These are phyloP conservation scores for Colletotrichum zoysiae DNA, from an alignment of 2,329 filamentous ascomycete genomes.

Conservation along the genomic window DNA sequence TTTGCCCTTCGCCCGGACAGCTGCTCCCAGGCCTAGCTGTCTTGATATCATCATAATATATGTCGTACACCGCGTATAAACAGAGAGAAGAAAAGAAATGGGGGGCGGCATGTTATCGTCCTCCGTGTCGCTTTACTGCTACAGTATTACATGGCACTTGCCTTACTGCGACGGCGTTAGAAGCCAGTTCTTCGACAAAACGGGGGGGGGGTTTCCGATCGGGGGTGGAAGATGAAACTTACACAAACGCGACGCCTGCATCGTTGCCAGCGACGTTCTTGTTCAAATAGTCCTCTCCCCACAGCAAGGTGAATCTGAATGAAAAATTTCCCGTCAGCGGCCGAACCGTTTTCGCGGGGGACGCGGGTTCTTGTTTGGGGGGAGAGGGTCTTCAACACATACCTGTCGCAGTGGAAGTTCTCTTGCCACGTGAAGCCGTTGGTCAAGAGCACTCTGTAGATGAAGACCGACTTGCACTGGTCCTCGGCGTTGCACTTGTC, in stretches of 20 bases:
- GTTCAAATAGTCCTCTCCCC: conserved; percentile 5
- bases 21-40: too few relatives aligned
- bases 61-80: too few relatives aligned
- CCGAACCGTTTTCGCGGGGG: too few relatives aligned
- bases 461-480: conserved; percentile 18
- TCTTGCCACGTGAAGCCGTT: background rate
- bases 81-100: too few relatives aligned
- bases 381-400: background rate
- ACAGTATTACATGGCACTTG: background rate
- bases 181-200: background rate
- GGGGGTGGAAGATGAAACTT: background rate
- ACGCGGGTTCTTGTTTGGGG: background rate
- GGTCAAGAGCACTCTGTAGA: conserved; percentile 11
- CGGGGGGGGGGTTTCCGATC: background rate
- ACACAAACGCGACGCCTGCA: conserved; percentile 24
- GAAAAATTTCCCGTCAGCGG: background rate
- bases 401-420: conserved; percentile 23
- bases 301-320: conserved; percentile 3
- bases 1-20: too few relatives aligned
- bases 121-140: background rate
- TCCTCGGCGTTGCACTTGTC: conserved; percentile 3
- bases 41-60: too few relatives aligned
- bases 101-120: too few relatives aligned
- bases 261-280: background rate
- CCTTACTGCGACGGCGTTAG: background rate